Evolutionary conservation across 495 filamentous ascomycete species (phyloP).

Genomic region (Xylaria cubensis): DNA sequence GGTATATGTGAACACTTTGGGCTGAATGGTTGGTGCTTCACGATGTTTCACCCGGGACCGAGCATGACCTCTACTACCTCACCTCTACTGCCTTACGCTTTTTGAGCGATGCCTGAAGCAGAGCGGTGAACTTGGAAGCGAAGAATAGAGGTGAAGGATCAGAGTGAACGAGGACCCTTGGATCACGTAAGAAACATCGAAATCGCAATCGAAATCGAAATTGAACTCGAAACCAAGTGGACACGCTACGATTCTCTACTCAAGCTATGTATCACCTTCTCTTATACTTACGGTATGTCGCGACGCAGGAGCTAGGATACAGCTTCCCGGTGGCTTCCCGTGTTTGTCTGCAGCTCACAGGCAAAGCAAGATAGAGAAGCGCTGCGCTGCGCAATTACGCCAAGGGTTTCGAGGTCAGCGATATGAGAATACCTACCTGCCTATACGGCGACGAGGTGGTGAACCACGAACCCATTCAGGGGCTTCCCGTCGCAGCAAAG

Average conservation of each 20-base stretch:
- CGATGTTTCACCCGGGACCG: conserved; percentile 18
- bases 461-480: conserved; percentile 15
- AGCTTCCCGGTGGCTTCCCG: conserved; percentile 8
- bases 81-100: background rate
- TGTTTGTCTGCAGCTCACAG: conserved; percentile 1
- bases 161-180: conserved; percentile 1
- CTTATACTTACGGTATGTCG: conserved; percentile 7
- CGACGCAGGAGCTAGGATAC: conserved; percentile 4
- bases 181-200: background rate
- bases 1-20: background rate
- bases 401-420: background rate
- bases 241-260: background rate
- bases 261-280: background rate
- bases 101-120: background rate
- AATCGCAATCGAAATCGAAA: background rate
- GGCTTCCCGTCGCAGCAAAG: conserved; percentile 5
- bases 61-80: background rate
- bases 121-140: background rate
- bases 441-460: conserved; percentile 6
- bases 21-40: conserved; percentile 19
- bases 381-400: background rate
- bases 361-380: background rate
- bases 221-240: too few species aligned
- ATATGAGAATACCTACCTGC: background rate
- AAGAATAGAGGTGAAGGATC: background rate